Evolutionary conservation across 306 rosid species (phyloP).

Genomic region (Bauhinia variegata): DNA sequence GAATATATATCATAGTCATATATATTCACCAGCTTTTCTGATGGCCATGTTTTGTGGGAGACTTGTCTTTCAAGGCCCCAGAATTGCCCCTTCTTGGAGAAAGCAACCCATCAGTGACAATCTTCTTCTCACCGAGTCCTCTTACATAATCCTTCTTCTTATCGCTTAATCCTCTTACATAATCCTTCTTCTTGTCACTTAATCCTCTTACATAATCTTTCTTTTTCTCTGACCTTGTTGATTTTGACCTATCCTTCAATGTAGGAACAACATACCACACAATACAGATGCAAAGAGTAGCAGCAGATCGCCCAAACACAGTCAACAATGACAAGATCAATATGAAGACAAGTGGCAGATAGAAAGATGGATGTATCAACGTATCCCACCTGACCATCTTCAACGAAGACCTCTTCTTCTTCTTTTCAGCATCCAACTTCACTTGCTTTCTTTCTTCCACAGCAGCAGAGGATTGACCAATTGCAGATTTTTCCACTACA

Average conservation of each 20-base stretch:
- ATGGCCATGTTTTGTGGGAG: conserved; percentile 42
- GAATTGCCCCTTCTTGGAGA: conserved; percentile 41
- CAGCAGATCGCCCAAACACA: conserved; percentile 68
- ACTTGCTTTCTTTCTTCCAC: conserved; percentile 32
- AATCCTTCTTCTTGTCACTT: too few relatives aligned
- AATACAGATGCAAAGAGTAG: conserved; percentile 65
- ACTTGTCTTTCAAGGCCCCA: conserved; percentile 31
- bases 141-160: too few relatives aligned
- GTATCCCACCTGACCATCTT: conserved; percentile 18
- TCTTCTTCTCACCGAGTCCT: conserved; percentile 48
- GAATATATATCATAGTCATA: conserved; percentile 40
- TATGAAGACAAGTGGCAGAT: conserved; percentile 57
- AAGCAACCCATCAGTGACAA: conserved; percentile 32
- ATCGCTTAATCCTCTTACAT: too few relatives aligned
- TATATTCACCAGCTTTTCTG: conserved; percentile 71
- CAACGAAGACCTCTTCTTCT: conserved; percentile 36
- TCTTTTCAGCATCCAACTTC: conserved; percentile 20
- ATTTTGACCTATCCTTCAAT: conserved; percentile 43
- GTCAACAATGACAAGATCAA: conserved; percentile 63
- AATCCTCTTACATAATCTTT: too few relatives aligned
- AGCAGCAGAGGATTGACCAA: conserved; percentile 9
- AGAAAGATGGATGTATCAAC: conserved; percentile 58
- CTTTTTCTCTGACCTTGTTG: conserved; percentile 35
- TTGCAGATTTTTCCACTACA: conserved; percentile 3
- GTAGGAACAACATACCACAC: conserved; percentile 73